These are phyloP conservation scores for Trypethelium eluteriae DNA, from an alignment of 495 filamentous ascomycete genomes.

Conservation along the genomic window DNA sequence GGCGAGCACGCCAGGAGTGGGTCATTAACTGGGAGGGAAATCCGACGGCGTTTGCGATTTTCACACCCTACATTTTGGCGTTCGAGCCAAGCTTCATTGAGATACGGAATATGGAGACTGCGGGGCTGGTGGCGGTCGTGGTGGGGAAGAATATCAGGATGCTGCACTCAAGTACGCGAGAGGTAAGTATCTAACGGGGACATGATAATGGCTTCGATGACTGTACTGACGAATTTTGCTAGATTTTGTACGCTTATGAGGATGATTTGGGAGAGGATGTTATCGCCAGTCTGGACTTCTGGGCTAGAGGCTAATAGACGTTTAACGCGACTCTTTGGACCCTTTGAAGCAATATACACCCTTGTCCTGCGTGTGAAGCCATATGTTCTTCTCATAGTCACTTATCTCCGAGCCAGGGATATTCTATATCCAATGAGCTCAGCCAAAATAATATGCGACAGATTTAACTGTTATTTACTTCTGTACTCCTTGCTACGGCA, in stretches of 20 bases:
- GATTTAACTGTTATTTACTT: neutral
- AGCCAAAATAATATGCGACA: neutral
- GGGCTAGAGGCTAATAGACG: slow-evolving; percentile 41
- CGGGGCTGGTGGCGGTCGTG: slow-evolving; percentile 83
- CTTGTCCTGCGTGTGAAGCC: neutral
- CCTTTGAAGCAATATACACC: neutral
- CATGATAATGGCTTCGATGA: neutral
- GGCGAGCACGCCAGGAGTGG: slow-evolving; percentile 94
- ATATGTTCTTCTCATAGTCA: neutral
- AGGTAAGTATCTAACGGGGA: slow-evolving; percentile 52
- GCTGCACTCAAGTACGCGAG: slow-evolving; percentile 91
- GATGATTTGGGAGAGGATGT: slow-evolving; percentile 89
- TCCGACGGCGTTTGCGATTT: slow-evolving; percentile 83
- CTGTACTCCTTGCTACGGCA: too few species aligned
- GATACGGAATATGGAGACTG: slow-evolving; percentile 86
- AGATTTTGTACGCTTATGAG: slow-evolving; percentile 96
- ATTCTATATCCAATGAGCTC: neutral
- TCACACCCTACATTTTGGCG: slow-evolving; percentile 81
- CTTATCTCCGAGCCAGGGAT: neutral
- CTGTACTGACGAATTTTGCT: slow-evolving; percentile 18
- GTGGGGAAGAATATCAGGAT: slow-evolving; percentile 93
- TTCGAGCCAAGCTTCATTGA: slow-evolving; percentile 99
- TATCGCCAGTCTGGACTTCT: slow-evolving; percentile 93
- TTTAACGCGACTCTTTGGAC: neutral
- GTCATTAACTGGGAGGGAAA: slow-evolving; percentile 94